Percentiles rank a stretch among this genome's conserved stretches.
phyloP scores from a whole-genome alignment of 192 early-diverging fungal species.

The Podochytrium sp. region DNA sequence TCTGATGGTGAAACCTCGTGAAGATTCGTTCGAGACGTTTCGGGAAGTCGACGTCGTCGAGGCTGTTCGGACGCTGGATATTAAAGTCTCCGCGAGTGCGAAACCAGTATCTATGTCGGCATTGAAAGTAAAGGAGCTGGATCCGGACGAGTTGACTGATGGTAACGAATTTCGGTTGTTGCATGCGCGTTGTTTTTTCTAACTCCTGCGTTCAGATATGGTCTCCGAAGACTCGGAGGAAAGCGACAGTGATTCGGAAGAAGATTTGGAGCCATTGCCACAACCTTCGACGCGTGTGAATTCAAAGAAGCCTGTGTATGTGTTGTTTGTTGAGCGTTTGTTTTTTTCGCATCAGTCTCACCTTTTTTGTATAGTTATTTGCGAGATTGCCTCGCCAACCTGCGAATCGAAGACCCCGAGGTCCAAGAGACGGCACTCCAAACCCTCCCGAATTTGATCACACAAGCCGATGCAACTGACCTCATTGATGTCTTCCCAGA shows the following conservation, averaged over 20 bases:
- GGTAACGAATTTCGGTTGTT: too few species aligned
- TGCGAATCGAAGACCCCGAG: slow-evolving; percentile 14
- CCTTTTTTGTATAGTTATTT: slow-evolving; percentile 3
- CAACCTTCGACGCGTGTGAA: neutral
- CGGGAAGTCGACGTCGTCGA: neutral
- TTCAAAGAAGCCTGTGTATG: slow-evolving; percentile 19
- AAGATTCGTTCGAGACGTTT: neutral
- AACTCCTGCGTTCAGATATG: too few species aligned
- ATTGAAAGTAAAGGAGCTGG: too few species aligned
- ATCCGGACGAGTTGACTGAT: too few species aligned
- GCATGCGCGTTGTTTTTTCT: too few species aligned
- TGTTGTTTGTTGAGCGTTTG: neutral
- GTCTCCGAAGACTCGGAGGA: neutral
- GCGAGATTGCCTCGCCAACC: slow-evolving; percentile 12
- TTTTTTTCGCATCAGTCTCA: neutral
- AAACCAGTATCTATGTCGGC: too few species aligned
- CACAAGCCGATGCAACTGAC: neutral
- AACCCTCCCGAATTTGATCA: neutral
- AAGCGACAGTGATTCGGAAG: neutral
- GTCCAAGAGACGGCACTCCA: slow-evolving; percentile 1
- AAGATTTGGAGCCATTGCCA: slow-evolving; percentile 11
- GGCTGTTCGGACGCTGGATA: neutral
- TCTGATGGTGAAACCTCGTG: too few species aligned
- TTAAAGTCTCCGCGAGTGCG: neutral
- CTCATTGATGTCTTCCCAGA: neutral